These are phyloP conservation scores for Nyctanthes arbortristis DNA, from an alignment of 257 asterid species.

Conservation along the genomic window DNA sequence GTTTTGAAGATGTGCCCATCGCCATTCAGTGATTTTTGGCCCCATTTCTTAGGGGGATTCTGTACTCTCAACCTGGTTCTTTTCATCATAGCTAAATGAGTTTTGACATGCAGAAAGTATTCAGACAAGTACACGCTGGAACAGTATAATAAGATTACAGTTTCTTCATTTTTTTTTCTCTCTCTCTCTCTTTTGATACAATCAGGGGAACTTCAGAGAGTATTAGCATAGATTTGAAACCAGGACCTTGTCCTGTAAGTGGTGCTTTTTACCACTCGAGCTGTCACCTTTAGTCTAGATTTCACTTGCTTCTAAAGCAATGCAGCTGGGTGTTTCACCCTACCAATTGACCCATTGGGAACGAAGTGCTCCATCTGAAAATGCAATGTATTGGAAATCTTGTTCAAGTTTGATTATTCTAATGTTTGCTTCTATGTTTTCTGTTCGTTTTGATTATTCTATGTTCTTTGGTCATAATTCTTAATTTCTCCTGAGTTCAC, in stretches of 20 bases:
- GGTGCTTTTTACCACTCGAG: too few species aligned
- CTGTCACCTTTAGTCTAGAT: too few species aligned
- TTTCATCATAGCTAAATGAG: background rate
- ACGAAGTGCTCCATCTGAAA: background rate
- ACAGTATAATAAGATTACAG: background rate
- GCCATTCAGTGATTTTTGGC: background rate
- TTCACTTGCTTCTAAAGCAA: background rate
- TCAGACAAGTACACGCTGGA: background rate
- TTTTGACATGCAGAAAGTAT: background rate
- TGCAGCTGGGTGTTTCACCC: background rate
- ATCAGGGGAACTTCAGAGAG: too few species aligned
- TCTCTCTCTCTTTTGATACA: too few species aligned
- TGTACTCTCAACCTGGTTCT: background rate
- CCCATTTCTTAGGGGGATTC: background rate
- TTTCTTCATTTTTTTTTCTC: too few species aligned
- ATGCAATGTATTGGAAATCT: background rate
- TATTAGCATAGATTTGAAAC: too few species aligned
- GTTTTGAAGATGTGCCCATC: background rate
- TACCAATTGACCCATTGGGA: background rate
- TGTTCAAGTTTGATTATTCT: background rate
- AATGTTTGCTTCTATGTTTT: background rate
- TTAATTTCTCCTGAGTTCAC: conserved; percentile 16
- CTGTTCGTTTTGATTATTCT: background rate
- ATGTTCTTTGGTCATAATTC: background rate
- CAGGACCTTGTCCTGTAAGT: too few species aligned